Percentiles rank a stretch among this genome's conserved stretches.
These are phyloP conservation scores for Lichtheimia ornata DNA, from an alignment of 371 early-diverging fungal genomes.

Conservation along the genomic window DNA sequence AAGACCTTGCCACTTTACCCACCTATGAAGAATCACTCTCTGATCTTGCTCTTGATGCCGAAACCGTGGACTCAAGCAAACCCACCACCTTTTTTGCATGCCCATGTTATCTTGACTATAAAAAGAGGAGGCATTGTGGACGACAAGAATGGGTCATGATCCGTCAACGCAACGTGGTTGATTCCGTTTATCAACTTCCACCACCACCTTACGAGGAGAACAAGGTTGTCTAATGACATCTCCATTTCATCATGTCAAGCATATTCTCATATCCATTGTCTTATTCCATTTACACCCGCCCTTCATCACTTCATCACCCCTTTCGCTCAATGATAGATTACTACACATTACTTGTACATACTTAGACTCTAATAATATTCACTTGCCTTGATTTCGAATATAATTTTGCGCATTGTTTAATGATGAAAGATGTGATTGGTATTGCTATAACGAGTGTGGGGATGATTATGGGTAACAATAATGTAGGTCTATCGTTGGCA, in stretches of 20 bases:
- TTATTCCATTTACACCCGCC: not conserved
- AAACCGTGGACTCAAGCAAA: slow-evolving; percentile 20
- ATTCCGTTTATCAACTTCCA: slow-evolving; percentile 2
- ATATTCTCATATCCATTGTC: too few species aligned
- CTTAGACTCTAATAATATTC: too few species aligned
- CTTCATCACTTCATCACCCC: not conserved
- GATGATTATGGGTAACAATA: too few species aligned
- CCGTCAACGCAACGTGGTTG: slow-evolving; percentile 18
- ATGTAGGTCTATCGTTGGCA: too few species aligned
- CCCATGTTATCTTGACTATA: slow-evolving; percentile 47
- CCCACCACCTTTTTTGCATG: slow-evolving; percentile 38
- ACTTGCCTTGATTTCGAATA: too few species aligned
- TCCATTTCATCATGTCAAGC: too few species aligned
- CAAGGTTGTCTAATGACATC: not conserved
- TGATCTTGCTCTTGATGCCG: slow-evolving; percentile 24
- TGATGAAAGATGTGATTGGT: too few species aligned
- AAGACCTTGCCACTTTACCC: slow-evolving; percentile 41
- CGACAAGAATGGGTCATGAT: slow-evolving; percentile 34
- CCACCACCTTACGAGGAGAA: slow-evolving; percentile 15
- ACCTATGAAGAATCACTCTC: slow-evolving; percentile 41
- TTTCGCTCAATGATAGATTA: not conserved
- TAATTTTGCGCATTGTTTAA: too few species aligned
- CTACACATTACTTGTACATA: too few species aligned
- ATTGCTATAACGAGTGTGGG: too few species aligned
- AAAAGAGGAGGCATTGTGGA: slow-evolving; percentile 27